A percentile compares a stretch with the other conserved stretches of the same genome.
phyloP scores from a whole-genome alignment of 129 eudicot genomes.

The Ambrosia trifida region DNA sequence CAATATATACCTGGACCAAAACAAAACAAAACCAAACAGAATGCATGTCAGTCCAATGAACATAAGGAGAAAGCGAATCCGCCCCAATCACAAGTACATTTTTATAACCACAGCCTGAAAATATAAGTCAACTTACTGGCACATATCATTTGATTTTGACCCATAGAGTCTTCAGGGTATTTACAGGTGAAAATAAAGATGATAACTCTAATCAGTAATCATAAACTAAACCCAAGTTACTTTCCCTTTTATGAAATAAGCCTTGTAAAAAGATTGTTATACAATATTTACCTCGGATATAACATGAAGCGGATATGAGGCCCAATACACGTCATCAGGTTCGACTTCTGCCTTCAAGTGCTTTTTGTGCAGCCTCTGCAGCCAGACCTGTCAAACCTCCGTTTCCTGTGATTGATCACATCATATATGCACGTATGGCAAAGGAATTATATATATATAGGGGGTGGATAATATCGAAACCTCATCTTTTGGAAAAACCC shows the following conservation, averaged over 20 bases:
- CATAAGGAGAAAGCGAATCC: constrained; percentile 83
- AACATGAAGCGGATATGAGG: constrained; percentile 72
- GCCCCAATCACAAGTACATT: constrained; percentile 91
- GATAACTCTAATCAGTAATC: too few relatives aligned
- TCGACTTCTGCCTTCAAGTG: constrained; percentile 88
- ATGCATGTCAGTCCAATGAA: constrained; percentile 97
- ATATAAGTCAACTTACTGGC: not conserved
- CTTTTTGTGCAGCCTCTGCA: constrained; percentile 79
- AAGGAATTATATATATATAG: too few relatives aligned
- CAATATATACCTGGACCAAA: too few relatives aligned
- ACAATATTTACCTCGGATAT: constrained; percentile 57
- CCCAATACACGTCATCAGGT: constrained; percentile 83
- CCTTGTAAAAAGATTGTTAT: too few relatives aligned
- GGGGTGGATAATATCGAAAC: too few relatives aligned
- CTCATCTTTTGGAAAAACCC: too few relatives aligned
- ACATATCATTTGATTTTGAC: not conserved
- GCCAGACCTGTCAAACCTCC: constrained; percentile 75
- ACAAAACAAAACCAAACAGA: too few relatives aligned
- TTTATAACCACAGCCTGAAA: constrained; percentile 71
- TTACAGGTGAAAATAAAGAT: too few relatives aligned
- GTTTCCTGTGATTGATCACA: constrained; percentile 46
- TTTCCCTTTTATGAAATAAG: not conserved
- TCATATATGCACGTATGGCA: too few relatives aligned
- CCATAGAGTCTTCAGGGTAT: too few relatives aligned
- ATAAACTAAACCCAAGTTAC: not conserved